Evolutionary conservation across 2,329 filamentous ascomycete genomes (phyloP).

Genomic region (Elsinoe necatrix): DNA sequence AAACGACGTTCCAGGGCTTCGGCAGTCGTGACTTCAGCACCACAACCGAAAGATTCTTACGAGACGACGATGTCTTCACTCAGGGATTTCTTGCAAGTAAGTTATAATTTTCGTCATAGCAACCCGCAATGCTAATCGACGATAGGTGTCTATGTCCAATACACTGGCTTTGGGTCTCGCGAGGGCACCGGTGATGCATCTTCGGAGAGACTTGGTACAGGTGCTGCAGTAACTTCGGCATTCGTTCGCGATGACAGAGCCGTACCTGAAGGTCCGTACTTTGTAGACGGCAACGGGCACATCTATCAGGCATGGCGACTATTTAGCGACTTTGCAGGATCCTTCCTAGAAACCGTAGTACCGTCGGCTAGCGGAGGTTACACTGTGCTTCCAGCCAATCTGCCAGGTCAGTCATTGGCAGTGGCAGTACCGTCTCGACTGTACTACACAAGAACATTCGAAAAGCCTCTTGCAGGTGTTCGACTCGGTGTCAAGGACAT

Average conservation of each 20-base stretch:
- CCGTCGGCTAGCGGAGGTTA: constrained; percentile 33
- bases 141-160: constrained; percentile 19
- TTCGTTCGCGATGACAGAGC: constrained; percentile 19
- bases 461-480: constrained; percentile 53
- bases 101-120: background rate
- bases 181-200: constrained; percentile 9
- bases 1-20: constrained; percentile 22
- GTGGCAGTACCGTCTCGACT: constrained; percentile 52
- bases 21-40: constrained; percentile 22
- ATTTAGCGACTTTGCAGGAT: constrained; percentile 42
- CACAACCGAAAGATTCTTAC: constrained; percentile 26
- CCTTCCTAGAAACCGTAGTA: constrained; percentile 43
- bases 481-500: constrained; percentile 57
- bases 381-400: constrained; percentile 37
- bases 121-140: background rate
- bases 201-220: constrained; percentile 13
- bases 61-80: constrained; percentile 36
- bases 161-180: constrained; percentile 15
- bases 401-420: constrained; percentile 37
- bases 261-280: constrained; percentile 43
- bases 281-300: constrained; percentile 38
- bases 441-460: constrained; percentile 46
- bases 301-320: constrained; percentile 43
- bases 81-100: constrained; percentile 32
- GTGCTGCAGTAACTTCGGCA: constrained; percentile 16